These are phyloP conservation scores for Saccharum spontaneum DNA, from an alignment of 176 grass and related monocot genomes.

Conservation along the genomic window DNA sequence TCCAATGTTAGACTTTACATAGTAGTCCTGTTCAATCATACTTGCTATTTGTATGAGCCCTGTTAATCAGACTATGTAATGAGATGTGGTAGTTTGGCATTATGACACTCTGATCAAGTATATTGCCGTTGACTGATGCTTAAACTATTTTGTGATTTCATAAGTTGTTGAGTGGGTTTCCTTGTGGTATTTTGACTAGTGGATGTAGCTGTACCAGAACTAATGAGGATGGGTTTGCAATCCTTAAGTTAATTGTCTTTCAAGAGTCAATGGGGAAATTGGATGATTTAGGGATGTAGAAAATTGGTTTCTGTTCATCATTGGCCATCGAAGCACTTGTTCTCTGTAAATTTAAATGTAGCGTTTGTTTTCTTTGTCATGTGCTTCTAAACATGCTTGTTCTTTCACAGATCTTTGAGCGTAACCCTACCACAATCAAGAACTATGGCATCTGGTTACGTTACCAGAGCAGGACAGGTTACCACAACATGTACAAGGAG, in stretches of 20 bases:
- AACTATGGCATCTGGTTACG: slow-evolving; percentile 92
- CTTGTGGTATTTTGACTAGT: neutral
- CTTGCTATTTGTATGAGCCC: too few relatives aligned
- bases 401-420: slow-evolving; percentile 71
- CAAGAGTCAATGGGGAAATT: neutral
- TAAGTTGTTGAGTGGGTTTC: neutral
- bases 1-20: too few relatives aligned
- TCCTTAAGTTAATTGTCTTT: neutral
- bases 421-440: slow-evolving; percentile 86
- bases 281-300: neutral
- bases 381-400: neutral
- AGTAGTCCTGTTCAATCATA: neutral
- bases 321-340: neutral
- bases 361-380: neutral
- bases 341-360: neutral
- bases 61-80: neutral
- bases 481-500: slow-evolving; percentile 99
- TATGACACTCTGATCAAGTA: neutral
- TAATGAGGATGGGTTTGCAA: neutral
- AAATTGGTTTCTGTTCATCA: neutral
- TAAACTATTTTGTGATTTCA: neutral
- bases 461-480: slow-evolving; percentile 91
- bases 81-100: neutral
- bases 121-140: neutral
- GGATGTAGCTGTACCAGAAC: neutral